Evolutionary conservation across 768 basidiomycete species (phyloP), one percentile per base, ranked within the genome.

Genomic region (Lactarius sanguifluus): DNA sequence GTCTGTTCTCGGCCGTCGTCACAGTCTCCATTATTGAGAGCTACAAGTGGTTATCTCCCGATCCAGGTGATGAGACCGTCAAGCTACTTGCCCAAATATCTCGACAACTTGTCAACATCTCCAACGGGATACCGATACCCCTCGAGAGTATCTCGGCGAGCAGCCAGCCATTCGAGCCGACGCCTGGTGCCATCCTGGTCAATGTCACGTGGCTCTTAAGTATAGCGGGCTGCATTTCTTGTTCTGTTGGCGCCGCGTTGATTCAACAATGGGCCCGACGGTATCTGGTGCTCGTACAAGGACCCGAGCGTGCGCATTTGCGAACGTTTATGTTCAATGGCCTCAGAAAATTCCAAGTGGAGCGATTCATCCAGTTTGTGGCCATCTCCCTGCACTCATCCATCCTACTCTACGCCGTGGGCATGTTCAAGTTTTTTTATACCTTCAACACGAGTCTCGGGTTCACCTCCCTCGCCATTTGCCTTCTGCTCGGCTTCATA

Each of bases 1-100:
- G 68, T 32, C 57, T 69, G 3, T 69, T 69, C 43, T 66, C 68
- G 5, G 68, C 60, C 2, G 66, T 57, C 16, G 36, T 67, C 23
- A 56, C 68, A 34, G 66, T 65, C 25, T 62, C 66, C 43, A 45
- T 69, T 34, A 36, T 67, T 3, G 66, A 67, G 34, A 67, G 59
- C 38, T 69, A 69, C 54, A 66, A 61, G 40, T 41, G 25, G 4
- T 23, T 69, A n/a, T 40, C 38, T 16, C 38, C 38, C 15, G 38
- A 40, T 15, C 6, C 38, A 5, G 38, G 38, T 40, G 38, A 40
- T 40, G 5, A 40, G 15, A 40, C 38, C 1, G 38, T 40, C 38
- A 40, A 1, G 38, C 38, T 40, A 5, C 38, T 40, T 15, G 15
- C 38, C 5, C 38, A 40, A 40, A 15, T 40, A 40, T 40, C 38